Evolutionary conservation across 768 basidiomycete species (phyloP).

Genomic region (Tricholoma terreum): DNA sequence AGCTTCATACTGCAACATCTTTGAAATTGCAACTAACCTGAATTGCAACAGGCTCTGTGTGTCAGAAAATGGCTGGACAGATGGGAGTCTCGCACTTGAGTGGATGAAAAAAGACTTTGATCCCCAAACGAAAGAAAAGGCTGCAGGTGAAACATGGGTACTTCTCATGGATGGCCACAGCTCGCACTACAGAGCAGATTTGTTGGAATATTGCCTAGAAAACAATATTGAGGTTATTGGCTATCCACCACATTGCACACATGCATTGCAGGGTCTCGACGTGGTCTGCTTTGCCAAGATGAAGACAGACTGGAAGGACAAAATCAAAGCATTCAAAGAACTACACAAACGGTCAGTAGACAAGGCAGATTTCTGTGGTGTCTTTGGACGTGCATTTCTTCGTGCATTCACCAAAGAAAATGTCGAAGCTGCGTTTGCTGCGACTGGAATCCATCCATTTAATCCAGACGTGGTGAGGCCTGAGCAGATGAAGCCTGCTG

Average conservation of each 20-base stretch:
- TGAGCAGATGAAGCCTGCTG: conserved; percentile 23
- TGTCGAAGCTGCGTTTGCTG: conserved; percentile 23
- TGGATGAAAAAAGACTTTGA: conserved; percentile 33
- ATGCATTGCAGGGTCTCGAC: too few relatives aligned
- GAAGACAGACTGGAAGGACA: conserved; percentile 23
- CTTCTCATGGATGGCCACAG: conserved; percentile 41
- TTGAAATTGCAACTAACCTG: conserved; percentile 2
- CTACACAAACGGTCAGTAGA: conserved; percentile 14
- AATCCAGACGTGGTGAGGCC: conserved; percentile 18
- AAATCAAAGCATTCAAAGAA: conserved; percentile 23
- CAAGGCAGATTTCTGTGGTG: conserved; percentile 14
- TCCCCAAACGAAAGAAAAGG: conserved; percentile 31
- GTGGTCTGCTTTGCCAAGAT: conserved; percentile 41
- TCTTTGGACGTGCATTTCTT: conserved; percentile 19
- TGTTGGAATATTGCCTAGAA: conserved; percentile 30
- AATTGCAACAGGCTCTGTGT: conserved; percentile 17
- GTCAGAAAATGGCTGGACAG: conserved; percentile 31
- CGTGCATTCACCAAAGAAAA: conserved; percentile 11
- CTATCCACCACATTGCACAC: too few relatives aligned
- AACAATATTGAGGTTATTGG: conserved; percentile 37
- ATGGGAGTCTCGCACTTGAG: conserved; percentile 18
- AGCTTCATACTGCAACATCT: conserved; percentile 8
- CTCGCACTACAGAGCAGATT: conserved; percentile 33
- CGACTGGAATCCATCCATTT: conserved; percentile 23
- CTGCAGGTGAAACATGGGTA: conserved; percentile 23